These are phyloP conservation scores for Backusella liffmaniae DNA, from an alignment of 192 early-diverging fungal genomes.

Conservation along the genomic window DNA sequence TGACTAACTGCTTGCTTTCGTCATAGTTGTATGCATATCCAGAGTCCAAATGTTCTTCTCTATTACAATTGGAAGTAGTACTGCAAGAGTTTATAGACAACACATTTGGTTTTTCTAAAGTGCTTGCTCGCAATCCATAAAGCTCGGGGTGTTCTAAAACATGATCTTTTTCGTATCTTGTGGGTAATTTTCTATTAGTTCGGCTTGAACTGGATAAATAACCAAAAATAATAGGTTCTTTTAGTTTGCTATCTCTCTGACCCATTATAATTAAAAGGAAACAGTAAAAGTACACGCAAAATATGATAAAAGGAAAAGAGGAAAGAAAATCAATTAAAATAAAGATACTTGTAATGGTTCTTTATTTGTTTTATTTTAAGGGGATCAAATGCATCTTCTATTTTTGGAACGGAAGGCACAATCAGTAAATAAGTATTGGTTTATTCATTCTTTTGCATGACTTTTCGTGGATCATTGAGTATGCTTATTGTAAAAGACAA, in stretches of 20 bases:
- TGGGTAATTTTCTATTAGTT: not conserved
- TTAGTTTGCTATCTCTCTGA: not conserved
- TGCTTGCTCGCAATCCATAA: not conserved
- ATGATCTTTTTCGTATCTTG: not conserved
- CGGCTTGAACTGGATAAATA: not conserved
- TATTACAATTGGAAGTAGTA: not conserved
- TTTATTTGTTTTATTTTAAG: not conserved
- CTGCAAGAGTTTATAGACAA: not conserved
- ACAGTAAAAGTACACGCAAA: conserved; percentile 3
- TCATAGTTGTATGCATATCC: conserved; percentile 12
- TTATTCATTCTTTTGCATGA: not conserved
- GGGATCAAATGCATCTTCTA: conserved; percentile 1
- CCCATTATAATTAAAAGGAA: conserved; percentile 3
- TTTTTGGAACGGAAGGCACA: not conserved
- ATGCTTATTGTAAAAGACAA: not conserved
- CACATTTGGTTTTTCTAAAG: not conserved
- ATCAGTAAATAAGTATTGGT: not conserved
- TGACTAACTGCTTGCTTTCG: conserved; percentile 3
- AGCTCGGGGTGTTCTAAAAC: not conserved
- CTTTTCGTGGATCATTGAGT: no score
- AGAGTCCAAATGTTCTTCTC: conserved; percentile 1
- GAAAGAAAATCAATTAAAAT: conserved; percentile 8
- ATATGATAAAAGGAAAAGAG: not conserved
- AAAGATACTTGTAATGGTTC: not conserved
- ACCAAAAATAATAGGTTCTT: not conserved